Conservation (phyloP, 352 stramenopile genomes). For the Phytophthora uliginosa region DNA sequence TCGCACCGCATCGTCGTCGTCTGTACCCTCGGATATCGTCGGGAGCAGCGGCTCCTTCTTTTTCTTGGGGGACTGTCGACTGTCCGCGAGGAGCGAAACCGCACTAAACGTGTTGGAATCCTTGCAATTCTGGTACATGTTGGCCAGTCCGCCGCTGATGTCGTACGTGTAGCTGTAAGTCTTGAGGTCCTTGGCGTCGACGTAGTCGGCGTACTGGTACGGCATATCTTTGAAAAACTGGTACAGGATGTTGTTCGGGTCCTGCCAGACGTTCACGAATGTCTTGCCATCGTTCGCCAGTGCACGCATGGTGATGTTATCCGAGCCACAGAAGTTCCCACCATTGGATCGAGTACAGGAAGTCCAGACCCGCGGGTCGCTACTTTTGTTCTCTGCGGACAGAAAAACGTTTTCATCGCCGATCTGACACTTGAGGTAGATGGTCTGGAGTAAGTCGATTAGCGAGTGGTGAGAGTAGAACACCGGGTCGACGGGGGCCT, state of each 20-base stretch:
- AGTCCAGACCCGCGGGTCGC: slow-evolving; percentile 43
- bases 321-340: slow-evolving; percentile 31
- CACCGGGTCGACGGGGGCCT: slow-evolving; percentile 57
- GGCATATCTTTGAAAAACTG: slow-evolving; percentile 74
- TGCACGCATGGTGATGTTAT: slow-evolving; percentile 44
- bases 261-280: slow-evolving; percentile 50
- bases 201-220: slow-evolving; percentile 42
- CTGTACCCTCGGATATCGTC: slow-evolving; percentile 22
- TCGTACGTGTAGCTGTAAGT: slow-evolving; percentile 71
- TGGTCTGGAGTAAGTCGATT: slow-evolving; percentile 55
- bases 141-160: slow-evolving; percentile 48
- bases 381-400: slow-evolving; percentile 36
- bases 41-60: slow-evolving; percentile 9
- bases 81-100: slow-evolving; percentile 4
- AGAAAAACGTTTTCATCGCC: slow-evolving; percentile 33
- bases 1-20: slow-evolving; percentile 35
- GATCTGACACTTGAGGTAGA: slow-evolving; percentile 69
- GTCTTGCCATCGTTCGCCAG: slow-evolving; percentile 14
- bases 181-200: slow-evolving; percentile 60
- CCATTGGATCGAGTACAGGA: slow-evolving; percentile 36
- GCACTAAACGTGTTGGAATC: slow-evolving; percentile 43
- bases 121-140: slow-evolving; percentile 63
- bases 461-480: slow-evolving; percentile 64
- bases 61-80: slow-evolving; percentile 1
- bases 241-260: slow-evolving; percentile 51